Percentiles rank a stretch among this genome's conserved stretches.
phyloP scores from a whole-genome alignment of 345 rosid genomes.

The Aquilaria malaccensis region DNA sequence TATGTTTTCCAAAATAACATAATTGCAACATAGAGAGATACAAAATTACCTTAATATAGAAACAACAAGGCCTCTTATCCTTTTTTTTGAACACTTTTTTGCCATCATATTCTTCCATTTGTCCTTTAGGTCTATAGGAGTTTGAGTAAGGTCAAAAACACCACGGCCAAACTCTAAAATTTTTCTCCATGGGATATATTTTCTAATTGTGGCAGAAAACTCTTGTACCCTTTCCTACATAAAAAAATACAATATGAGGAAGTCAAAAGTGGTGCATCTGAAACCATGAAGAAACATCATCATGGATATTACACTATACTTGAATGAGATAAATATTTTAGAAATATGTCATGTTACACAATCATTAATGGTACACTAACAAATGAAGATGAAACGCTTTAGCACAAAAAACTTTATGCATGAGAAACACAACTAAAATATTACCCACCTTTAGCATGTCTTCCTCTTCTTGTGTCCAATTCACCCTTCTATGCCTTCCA shows the following conservation, averaged over 20 bases:
- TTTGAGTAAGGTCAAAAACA: slow-evolving; percentile 48
- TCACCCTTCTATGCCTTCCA: slow-evolving; percentile 24
- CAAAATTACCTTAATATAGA: neutral
- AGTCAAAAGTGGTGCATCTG: neutral
- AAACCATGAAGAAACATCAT: too few relatives aligned
- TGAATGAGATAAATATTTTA: too few relatives aligned
- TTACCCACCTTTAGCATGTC: slow-evolving; percentile 30
- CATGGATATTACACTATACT: too few relatives aligned
- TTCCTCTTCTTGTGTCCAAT: slow-evolving; percentile 37
- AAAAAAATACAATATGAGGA: neutral
- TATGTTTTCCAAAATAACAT: too few relatives aligned
- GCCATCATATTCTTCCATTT: slow-evolving; percentile 57
- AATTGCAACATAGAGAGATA: too few relatives aligned
- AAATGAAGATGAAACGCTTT: too few relatives aligned
- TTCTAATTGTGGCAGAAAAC: slow-evolving; percentile 31
- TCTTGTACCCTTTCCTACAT: slow-evolving; percentile 56
- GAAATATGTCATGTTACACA: too few relatives aligned
- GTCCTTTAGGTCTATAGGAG: slow-evolving; percentile 68
- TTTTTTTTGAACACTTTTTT: slow-evolving; percentile 2
- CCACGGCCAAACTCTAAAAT: slow-evolving; percentile 58
- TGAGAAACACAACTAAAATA: too few relatives aligned
- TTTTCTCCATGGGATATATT: slow-evolving; percentile 77
- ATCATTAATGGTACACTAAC: too few relatives aligned
- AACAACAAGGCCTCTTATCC: neutral
- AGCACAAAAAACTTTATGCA: too few relatives aligned